These are phyloP conservation scores for Didymella lethalis DNA, from an alignment of 2,329 filamentous ascomycete genomes.

Conservation along the genomic window DNA sequence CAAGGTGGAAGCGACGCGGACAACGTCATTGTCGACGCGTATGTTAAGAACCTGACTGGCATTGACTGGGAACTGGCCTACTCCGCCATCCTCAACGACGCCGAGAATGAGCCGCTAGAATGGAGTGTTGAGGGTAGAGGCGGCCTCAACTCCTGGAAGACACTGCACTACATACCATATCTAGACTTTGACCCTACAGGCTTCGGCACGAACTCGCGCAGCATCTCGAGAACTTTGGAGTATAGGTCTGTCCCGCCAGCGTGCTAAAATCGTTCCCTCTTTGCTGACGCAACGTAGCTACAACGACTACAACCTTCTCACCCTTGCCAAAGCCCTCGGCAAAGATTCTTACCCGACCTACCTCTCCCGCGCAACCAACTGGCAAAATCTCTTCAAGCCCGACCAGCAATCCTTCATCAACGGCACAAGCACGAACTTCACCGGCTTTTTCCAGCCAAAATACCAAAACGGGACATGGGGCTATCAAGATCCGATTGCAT, in stretches of 20 bases:
- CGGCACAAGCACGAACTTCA: neutral
- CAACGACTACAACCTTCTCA: neutral
- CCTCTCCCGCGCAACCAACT: neutral
- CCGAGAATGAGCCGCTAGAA: neutral
- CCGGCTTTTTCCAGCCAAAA: constrained; percentile 28
- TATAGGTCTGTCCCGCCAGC: neutral
- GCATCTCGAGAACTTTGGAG: neutral
- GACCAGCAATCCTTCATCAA: neutral
- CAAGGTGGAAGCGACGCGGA: constrained; percentile 67
- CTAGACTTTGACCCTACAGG: neutral
- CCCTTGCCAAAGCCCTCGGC: neutral
- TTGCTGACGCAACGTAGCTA: neutral
- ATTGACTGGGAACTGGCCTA: neutral
- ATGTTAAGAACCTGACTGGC: neutral
- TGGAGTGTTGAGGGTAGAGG: neutral
- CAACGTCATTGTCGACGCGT: neutral
- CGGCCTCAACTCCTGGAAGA: neutral
- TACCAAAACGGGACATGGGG: constrained; percentile 73
- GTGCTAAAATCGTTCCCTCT: neutral
- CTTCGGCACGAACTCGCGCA: neutral
- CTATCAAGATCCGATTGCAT: constrained; percentile 67
- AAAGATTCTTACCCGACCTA: neutral
- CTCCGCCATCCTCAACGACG: neutral
- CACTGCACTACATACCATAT: neutral
- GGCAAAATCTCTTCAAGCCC: neutral